Conservation (phyloP, 2,329 filamentous ascomycete species). For the Achaetomium macrosporum region DNA sequence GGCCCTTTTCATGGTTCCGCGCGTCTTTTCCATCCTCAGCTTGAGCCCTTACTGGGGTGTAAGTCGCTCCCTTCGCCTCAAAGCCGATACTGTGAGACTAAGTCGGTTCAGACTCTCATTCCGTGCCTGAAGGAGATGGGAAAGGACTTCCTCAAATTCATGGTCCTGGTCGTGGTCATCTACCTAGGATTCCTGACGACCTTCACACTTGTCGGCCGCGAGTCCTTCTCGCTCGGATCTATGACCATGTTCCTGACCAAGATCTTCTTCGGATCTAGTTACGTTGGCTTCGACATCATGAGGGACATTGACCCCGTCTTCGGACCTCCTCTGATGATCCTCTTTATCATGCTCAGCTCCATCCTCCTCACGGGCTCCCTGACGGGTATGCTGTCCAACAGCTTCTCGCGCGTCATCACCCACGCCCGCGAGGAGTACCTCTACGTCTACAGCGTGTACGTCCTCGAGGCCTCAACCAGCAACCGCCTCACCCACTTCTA, state of each 20-base stretch:
- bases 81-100: neutral
- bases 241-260: constrained; percentile 76
- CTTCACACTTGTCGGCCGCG: constrained; percentile 70
- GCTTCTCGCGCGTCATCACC: constrained; percentile 59
- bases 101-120: constrained; percentile 54
- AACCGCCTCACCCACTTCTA: constrained; percentile 66
- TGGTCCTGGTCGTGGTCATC: constrained; percentile 65
- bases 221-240: constrained; percentile 55
- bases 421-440: constrained; percentile 70
- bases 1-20: constrained; percentile 82
- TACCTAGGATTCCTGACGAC: constrained; percentile 88
- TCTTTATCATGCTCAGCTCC: constrained; percentile 72
- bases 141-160: constrained; percentile 84
- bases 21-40: constrained; percentile 80
- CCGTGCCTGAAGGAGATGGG: constrained; percentile 92
- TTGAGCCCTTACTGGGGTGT: constrained; percentile 81
- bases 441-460: constrained; percentile 65
- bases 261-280: constrained; percentile 74
- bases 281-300: constrained; percentile 67
- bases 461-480: constrained; percentile 60
- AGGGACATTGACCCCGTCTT: constrained; percentile 53
- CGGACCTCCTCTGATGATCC: constrained; percentile 57
- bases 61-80: constrained; percentile 6
- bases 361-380: constrained; percentile 74
- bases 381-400: constrained; percentile 73